Evolutionary conservation across 176 grass and related monocot species (phyloP), one percentile per base, ranked within the genome.

Genomic region (Paspalum notatum): DNA sequence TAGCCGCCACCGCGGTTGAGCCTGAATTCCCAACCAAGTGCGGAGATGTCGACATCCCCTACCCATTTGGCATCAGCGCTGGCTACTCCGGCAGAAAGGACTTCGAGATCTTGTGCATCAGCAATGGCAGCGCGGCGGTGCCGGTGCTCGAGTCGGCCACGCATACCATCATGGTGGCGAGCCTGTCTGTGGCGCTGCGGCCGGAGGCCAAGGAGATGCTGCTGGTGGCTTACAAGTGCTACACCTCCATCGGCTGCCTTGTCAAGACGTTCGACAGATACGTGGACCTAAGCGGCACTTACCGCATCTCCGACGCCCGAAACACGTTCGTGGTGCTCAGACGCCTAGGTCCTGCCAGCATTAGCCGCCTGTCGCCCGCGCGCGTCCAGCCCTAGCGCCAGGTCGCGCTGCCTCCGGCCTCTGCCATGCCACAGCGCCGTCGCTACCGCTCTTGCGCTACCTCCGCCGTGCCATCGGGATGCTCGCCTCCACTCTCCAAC

Each of bases 31-130:
- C 39, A 9, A 24, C 52, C 0, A 81, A 16, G 6, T 81, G 66
- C 53, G 66, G 79, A 22, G 11, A 38, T 40, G 56, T 77, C 5
- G 74, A 77, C 58, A 77, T 77, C 40, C 75, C 57, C 2, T 77
- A 63, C 58, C 79, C 79, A 0, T 81, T 71, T 16, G 79, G 79
- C 66, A 60, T 81, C 52, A 66, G 66, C 65, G 0, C 2, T 17
- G 40, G 24, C 52, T 71, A 53, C 41, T 70, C 2, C 52, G 41
- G 22, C 13, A 4, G 39, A 21, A 18, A 44, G 5, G 66, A 40
- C 51, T 81, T 81, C 52, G 40, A 59, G 52, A 81, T 81, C 39
- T 1, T 11, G 52, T 81, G 66, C 78, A 5, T 32, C 18, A 24
- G 7, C 38, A 44, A 44, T 44, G 59, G 25, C 44, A 27, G 0